Evolutionary conservation across 2,329 filamentous ascomycete genomes (phyloP).

Genomic region (Diaporthe capsici): DNA sequence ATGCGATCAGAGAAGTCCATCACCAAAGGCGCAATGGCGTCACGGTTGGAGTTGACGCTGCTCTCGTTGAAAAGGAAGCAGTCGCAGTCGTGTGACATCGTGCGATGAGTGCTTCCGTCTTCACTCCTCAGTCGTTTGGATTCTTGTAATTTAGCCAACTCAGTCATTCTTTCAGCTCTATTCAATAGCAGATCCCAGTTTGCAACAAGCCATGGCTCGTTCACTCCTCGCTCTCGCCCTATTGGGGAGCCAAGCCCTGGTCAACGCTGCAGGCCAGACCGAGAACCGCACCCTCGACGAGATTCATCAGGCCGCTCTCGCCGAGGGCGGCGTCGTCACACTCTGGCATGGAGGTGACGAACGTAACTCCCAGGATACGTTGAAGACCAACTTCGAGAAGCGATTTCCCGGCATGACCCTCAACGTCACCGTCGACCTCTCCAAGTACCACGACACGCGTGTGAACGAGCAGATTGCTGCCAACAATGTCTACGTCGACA

Average conservation of each 20-base stretch:
- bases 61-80: conserved; percentile 1
- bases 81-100: background rate
- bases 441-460: conserved; percentile 66
- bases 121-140: background rate
- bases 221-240: background rate
- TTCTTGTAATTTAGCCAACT: background rate
- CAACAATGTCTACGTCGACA: conserved; percentile 59
- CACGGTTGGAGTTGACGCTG: background rate
- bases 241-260: conserved; percentile 2
- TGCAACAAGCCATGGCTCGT: background rate
- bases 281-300: conserved; percentile 58
- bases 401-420: conserved; percentile 65
- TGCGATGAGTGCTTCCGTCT: background rate
- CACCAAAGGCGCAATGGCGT: background rate
- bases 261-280: conserved; percentile 39
- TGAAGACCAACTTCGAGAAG: conserved; percentile 60
- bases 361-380: conserved; percentile 52
- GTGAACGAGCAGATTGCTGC: conserved; percentile 61
- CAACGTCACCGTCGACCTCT: conserved; percentile 68
- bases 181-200: background rate
- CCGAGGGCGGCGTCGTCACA: conserved; percentile 61
- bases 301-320: conserved; percentile 63
- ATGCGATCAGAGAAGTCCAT: background rate
- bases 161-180: background rate
- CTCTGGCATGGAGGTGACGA: conserved; percentile 66